phyloP scores from a whole-genome alignment of 176 grass and related monocot species.

The Dactylis glomerata region DNA sequence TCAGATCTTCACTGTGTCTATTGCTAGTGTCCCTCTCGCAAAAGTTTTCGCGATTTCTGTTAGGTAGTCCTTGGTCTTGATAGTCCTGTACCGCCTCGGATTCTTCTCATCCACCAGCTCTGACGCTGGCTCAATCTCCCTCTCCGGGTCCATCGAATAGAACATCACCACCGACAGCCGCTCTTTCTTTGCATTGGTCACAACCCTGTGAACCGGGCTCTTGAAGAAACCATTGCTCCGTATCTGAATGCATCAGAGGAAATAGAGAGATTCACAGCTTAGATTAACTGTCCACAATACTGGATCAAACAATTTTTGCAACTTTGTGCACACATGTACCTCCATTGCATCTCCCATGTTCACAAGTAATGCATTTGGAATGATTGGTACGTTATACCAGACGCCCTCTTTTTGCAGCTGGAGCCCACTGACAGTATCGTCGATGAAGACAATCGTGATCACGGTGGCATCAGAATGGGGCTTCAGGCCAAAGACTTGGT shows the following conservation, averaged over 20 bases:
- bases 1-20: constrained; percentile 4
- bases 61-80: constrained; percentile 16
- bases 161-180: constrained; percentile 7
- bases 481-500: constrained; percentile 46
- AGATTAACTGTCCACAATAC: not conserved
- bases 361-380: constrained; percentile 40
- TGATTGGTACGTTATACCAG: constrained; percentile 44
- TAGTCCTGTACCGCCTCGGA: not conserved
- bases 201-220: constrained; percentile 51
- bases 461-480: constrained; percentile 49
- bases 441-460: constrained; percentile 43
- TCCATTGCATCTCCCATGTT: constrained; percentile 50
- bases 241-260: constrained; percentile 27
- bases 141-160: not conserved
- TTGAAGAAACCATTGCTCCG: constrained; percentile 47
- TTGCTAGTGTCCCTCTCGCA: not conserved
- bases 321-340: constrained; percentile 14
- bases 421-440: constrained; percentile 47
- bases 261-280: not conserved
- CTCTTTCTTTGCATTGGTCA: constrained; percentile 30
- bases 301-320: not conserved
- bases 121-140: not conserved
- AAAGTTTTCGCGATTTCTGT: not conserved
- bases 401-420: constrained; percentile 26
- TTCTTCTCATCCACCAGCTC: not conserved